phyloP scores from a whole-genome alignment of 2,329 filamentous ascomycete species.

The Beauveria varroae region DNA sequence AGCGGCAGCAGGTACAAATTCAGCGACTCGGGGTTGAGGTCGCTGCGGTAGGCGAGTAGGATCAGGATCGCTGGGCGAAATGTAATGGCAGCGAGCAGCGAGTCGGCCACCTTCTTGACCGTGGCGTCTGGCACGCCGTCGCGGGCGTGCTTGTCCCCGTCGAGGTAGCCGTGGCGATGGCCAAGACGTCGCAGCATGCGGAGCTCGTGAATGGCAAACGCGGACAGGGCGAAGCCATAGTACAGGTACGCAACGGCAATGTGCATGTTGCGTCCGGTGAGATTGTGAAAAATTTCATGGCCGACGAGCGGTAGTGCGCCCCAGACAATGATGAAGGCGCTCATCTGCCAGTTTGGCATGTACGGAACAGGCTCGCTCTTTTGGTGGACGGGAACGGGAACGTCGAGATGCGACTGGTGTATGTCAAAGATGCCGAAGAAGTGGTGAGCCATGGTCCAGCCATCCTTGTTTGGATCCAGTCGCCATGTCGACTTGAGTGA shows the following conservation, averaged over 20 bases:
- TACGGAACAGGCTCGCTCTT: conserved; percentile 27
- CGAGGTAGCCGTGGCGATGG: conserved; percentile 22
- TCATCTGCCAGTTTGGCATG: conserved; percentile 20
- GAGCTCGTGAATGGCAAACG: conserved; percentile 22
- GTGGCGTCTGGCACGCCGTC: conserved; percentile 28
- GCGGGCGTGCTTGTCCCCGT: conserved; percentile 23
- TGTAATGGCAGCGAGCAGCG: conserved; percentile 16
- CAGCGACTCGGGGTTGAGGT: conserved; percentile 9
- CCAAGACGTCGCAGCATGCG: conserved; percentile 23
- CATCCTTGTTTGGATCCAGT: conserved; percentile 4
- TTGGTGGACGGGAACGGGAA: conserved; percentile 20
- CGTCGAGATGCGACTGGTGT: conserved; percentile 13
- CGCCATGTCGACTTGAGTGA: conserved; percentile 20
- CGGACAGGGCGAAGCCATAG: conserved; percentile 23
- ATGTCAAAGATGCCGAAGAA: conserved; percentile 14
- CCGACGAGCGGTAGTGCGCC: conserved; percentile 19
- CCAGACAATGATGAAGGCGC: conserved; percentile 25
- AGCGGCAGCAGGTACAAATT: conserved; percentile 22
- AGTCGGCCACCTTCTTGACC: conserved; percentile 19
- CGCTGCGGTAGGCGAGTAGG: conserved; percentile 18
- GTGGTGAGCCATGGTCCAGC: conserved; percentile 16
- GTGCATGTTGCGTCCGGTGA: conserved; percentile 12
- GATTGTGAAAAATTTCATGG: conserved; percentile 13
- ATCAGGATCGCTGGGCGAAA: conserved; percentile 18
- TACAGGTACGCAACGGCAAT: conserved; percentile 12